These are phyloP conservation scores for Phylloporus scabripes DNA, from an alignment of 768 basidiomycete species.

Conservation along the genomic window DNA sequence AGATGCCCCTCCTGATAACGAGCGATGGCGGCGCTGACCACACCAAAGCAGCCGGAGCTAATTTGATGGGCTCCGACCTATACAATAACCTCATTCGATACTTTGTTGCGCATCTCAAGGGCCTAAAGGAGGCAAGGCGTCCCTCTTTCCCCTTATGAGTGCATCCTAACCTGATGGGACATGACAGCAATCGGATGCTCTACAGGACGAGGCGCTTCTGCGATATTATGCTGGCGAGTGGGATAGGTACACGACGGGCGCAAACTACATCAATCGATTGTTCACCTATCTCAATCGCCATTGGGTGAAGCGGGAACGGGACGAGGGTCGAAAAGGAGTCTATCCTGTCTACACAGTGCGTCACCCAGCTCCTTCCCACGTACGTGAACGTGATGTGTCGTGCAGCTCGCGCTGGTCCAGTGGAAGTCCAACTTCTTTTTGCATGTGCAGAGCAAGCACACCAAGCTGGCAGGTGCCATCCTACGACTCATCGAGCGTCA, in stretches of 20 bases:
- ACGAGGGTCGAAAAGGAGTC: slow-evolving; percentile 92
- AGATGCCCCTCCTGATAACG: slow-evolving; percentile 23
- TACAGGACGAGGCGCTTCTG: slow-evolving; percentile 84
- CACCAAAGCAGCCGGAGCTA: slow-evolving; percentile 67
- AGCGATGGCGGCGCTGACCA: slow-evolving; percentile 14
- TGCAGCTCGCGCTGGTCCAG: slow-evolving; percentile 86
- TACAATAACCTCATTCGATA: slow-evolving; percentile 94
- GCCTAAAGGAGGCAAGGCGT: slow-evolving; percentile 49
- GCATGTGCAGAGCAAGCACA: slow-evolving; percentile 75
- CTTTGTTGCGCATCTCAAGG: slow-evolving; percentile 77
- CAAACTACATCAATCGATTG: slow-evolving; percentile 93
- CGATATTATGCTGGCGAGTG: slow-evolving; percentile 91
- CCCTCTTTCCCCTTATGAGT: slow-evolving; percentile 13
- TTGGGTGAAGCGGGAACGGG: slow-evolving; percentile 98
- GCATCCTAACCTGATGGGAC: slow-evolving; percentile 11
- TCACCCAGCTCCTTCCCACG: slow-evolving; percentile 5
- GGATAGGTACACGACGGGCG: slow-evolving; percentile 95
- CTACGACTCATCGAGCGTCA: slow-evolving; percentile 89
- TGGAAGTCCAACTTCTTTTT: slow-evolving; percentile 93
- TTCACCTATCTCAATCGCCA: slow-evolving; percentile 98
- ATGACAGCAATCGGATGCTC: slow-evolving; percentile 62
- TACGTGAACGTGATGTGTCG: neutral
- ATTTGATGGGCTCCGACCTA: slow-evolving; percentile 94
- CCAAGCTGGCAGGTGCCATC: slow-evolving; percentile 82
- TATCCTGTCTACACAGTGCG: slow-evolving; percentile 94